Conservation (phyloP, 768 basidiomycete genomes). For the Daedaleopsis sinensis region DNA sequence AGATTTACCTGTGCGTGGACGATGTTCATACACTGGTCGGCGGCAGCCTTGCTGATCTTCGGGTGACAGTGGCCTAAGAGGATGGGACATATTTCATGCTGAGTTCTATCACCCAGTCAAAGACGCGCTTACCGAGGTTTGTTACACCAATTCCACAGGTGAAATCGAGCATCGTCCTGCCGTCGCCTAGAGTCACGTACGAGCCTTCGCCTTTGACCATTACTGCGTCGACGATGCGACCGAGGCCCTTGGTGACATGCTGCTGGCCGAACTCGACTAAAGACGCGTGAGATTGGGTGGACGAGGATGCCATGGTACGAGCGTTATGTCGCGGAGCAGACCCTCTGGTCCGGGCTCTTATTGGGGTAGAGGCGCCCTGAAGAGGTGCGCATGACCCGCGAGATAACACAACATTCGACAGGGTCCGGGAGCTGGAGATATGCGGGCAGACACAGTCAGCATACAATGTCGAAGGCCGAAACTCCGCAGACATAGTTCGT, state of each 20-base stretch:
- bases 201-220: slow-evolving; percentile 73
- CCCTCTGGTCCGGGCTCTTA: not conserved
- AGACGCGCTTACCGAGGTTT: slow-evolving; percentile 58
- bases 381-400: slow-evolving; percentile 3
- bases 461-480: not conserved
- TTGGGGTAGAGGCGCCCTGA: slow-evolving; percentile 3
- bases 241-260: slow-evolving; percentile 50
- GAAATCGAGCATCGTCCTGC: slow-evolving; percentile 78
- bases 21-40: slow-evolving; percentile 82
- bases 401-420: not conserved
- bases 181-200: slow-evolving; percentile 73
- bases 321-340: not conserved
- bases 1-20: slow-evolving; percentile 73
- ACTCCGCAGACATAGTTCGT: not conserved
- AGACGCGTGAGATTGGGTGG: slow-evolving; percentile 20
- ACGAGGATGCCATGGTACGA: slow-evolving; percentile 21
- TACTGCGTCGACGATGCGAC: slow-evolving; percentile 50
- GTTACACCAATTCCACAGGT: slow-evolving; percentile 89
- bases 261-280: slow-evolving; percentile 42
- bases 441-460: not conserved
- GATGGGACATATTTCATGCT: not conserved
- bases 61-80: slow-evolving; percentile 83
- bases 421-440: not conserved
- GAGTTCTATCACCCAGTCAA: not conserved
- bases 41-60: slow-evolving; percentile 82